Conservation (phyloP, 2,329 filamentous ascomycete species). For the Chaetomiaceae sp. region DNA sequence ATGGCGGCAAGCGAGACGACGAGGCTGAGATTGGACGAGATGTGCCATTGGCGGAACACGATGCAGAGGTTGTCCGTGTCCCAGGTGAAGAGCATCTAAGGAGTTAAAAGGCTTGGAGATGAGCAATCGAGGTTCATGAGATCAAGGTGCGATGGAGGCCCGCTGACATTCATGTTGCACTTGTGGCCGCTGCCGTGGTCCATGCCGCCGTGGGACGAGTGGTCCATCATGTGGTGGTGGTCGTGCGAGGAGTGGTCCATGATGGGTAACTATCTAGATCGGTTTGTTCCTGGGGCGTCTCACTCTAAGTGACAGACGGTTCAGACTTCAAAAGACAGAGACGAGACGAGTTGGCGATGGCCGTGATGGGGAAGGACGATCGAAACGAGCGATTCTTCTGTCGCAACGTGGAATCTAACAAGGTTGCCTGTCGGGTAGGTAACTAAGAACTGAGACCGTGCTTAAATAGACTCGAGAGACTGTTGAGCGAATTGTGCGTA, state of each 20-base stretch:
- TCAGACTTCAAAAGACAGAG: too few species aligned
- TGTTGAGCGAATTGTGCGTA: too few species aligned
- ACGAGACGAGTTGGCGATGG: too few species aligned
- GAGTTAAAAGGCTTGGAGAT: too few species aligned
- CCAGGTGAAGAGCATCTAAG: conserved; percentile 97
- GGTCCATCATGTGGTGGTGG: conserved; percentile 39
- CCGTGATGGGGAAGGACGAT: too few species aligned
- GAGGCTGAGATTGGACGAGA: conserved; percentile 69
- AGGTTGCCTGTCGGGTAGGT: too few species aligned
- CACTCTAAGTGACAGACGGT: too few species aligned
- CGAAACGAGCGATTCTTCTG: too few species aligned
- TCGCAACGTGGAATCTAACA: too few species aligned
- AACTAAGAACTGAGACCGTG: too few species aligned
- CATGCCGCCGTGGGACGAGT: conserved; percentile 43
- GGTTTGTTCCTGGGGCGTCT: background rate
- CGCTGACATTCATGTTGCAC: conserved; percentile 86
- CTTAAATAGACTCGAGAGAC: too few species aligned
- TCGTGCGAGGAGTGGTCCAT: conserved; percentile 40
- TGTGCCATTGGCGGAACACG: conserved; percentile 86
- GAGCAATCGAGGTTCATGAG: too few species aligned
- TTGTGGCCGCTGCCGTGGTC: conserved; percentile 44
- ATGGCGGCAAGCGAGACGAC: conserved; percentile 78
- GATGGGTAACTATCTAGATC: background rate
- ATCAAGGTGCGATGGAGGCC: conserved; percentile 1
- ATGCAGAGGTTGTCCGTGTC: conserved; percentile 91